Evolutionary conservation across 768 basidiomycete genomes (phyloP).

Genomic region (Mycena filopes): DNA sequence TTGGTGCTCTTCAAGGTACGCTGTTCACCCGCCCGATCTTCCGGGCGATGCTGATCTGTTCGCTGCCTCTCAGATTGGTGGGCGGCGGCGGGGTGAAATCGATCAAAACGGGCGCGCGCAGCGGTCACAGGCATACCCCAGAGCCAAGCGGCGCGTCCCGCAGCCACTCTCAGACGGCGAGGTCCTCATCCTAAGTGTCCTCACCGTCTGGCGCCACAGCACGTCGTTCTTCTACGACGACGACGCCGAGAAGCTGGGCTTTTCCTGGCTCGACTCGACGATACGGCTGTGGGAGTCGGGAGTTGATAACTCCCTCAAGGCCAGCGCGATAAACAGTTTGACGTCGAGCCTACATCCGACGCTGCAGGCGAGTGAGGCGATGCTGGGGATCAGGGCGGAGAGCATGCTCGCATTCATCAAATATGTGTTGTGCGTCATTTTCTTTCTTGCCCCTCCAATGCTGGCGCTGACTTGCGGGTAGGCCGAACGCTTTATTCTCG

Average conservation of each 20-base stretch:
- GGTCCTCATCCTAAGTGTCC: constrained; percentile 73
- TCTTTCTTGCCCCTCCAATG: neutral
- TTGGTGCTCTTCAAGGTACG: constrained; percentile 67
- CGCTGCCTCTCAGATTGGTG: constrained; percentile 50
- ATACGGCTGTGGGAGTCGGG: constrained; percentile 70
- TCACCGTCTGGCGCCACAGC: constrained; percentile 73
- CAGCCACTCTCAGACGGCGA: constrained; percentile 77
- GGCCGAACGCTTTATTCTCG: constrained; percentile 57
- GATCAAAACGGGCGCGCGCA: constrained; percentile 67
- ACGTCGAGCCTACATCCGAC: constrained; percentile 55
- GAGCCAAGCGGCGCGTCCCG: constrained; percentile 61
- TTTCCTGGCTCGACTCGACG: constrained; percentile 58
- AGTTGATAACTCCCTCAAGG: constrained; percentile 73
- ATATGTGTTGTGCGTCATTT: constrained; percentile 56
- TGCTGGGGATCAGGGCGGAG: constrained; percentile 48
- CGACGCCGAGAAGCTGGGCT: constrained; percentile 51
- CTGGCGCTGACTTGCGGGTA: constrained; percentile 35
- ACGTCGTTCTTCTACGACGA: constrained; percentile 64
- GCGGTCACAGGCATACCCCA: constrained; percentile 66
- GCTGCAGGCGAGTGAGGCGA: constrained; percentile 47
- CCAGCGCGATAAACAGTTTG: constrained; percentile 64
- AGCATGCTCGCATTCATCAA: constrained; percentile 57
- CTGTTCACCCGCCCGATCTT: neutral
- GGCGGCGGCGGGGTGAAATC: constrained; percentile 67
- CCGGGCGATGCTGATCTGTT: neutral